Conservation (phyloP, 106 monocot genomes). For the Dendrobium huoshanense region DNA sequence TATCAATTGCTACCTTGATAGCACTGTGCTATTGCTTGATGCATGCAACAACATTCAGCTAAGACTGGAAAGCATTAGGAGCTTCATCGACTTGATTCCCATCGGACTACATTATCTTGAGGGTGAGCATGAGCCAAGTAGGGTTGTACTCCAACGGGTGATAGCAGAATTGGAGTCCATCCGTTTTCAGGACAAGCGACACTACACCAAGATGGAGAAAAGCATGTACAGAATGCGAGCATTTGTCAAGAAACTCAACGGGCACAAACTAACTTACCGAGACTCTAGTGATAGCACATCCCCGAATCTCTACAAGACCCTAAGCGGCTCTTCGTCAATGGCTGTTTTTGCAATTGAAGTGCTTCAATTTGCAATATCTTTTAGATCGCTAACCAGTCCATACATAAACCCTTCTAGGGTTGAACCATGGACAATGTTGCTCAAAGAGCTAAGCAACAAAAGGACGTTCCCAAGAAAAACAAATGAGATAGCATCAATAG, state of each 20-base stretch:
- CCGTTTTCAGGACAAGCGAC: neutral
- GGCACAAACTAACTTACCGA: no score
- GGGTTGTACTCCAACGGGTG: neutral
- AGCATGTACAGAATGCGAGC: neutral
- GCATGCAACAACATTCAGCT: neutral
- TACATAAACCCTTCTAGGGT: no score
- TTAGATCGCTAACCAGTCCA: neutral
- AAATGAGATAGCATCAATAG: neutral
- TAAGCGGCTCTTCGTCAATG: neutral
- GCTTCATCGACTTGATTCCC: neutral
- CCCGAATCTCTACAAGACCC: neutral
- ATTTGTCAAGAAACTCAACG: neutral
- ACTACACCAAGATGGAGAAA: neutral
- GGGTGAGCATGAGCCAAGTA: neutral
- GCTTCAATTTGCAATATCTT: neutral
- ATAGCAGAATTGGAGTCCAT: neutral
- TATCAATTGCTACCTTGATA: neutral
- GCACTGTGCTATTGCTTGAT: neutral
- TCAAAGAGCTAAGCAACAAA: neutral
- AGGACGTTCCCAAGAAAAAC: neutral
- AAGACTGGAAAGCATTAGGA: neutral
- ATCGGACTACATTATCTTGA: neutral
- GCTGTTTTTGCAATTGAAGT: neutral
- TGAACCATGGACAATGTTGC: no score
- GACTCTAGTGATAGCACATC: neutral